Evolutionary conservation across 441 rosid species (phyloP), one percentile per base, ranked within the genome.

Genomic region (Jatropha podagrica): DNA sequence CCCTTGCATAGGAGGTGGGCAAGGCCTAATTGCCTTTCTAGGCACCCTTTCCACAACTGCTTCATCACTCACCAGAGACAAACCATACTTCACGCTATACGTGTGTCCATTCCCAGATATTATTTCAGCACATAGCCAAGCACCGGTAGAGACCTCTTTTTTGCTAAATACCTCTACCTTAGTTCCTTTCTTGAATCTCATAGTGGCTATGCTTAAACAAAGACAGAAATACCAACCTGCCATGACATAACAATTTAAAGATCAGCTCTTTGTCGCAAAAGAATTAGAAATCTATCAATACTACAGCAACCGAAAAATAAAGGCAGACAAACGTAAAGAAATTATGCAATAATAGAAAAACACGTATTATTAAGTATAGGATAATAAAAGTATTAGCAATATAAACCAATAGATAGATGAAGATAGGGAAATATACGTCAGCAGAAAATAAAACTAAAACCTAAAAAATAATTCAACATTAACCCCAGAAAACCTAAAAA

Each of bases 11-110:
- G 83, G 84, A 73, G 89, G 85, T 4, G 89, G 88, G 59, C 81
- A 81, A n/a, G 91, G 91, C 83, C 91, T 79, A 59, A 86, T 79
- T 42, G 72, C 84, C 80, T 80, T 83, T 76, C 85, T 81, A 4
- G 88, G 76, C 37, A 85, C 89, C 65, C 82, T 84, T 73, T 82
- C 86, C 65, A 76, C 77, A 20, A 51, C 76, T 44, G 46, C 74
- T 20, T 75, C 80, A 2, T 38, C 37, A 13, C 51, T 61, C 49
- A 49, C 26, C 0, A 79, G 77, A 73, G 59, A 78, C 58, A 72
- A 55, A 18, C 75, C 78, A 60, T 81, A 81, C 76, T 65, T 83
- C 37, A 88, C 86, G 7, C 69, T 65, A 67, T 86, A 82, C 10
- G 64, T 84, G 61, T 75, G 85, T 17, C 88, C 91, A 70, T 84